phyloP scores from a whole-genome alignment of 768 basidiomycete species.

The Chlorophyllum brunneum region DNA sequence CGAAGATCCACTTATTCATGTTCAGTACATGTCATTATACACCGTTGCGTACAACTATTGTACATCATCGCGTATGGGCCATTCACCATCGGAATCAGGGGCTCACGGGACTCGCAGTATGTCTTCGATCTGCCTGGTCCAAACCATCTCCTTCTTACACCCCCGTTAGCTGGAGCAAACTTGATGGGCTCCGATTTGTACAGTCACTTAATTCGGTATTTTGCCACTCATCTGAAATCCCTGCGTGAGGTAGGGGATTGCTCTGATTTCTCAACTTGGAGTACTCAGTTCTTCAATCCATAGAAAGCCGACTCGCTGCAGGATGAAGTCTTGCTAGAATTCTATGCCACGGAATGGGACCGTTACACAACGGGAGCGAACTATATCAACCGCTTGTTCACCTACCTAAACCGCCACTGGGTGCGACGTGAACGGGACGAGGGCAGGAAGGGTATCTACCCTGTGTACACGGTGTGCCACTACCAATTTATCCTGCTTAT shows the following conservation, averaged over 20 bases:
- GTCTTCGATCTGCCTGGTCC: slow-evolving; percentile 24
- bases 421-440: slow-evolving; percentile 98
- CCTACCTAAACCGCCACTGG: slow-evolving; percentile 98
- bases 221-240: slow-evolving; percentile 76
- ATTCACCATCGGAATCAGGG: slow-evolving; percentile 8
- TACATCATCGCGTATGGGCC: slow-evolving; percentile 54
- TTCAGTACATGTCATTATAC: slow-evolving; percentile 81
- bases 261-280: slow-evolving; percentile 9
- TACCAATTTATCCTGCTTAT: background rate
- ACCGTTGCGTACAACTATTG: slow-evolving; percentile 99
- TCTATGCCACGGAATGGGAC: slow-evolving; percentile 93
- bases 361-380: slow-evolving; percentile 96
- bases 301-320: slow-evolving; percentile 78
- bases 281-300: slow-evolving; percentile 14
- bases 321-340: slow-evolving; percentile 85
- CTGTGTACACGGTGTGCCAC: slow-evolving; percentile 83
- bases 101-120: slow-evolving; percentile 55
- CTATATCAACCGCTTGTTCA: slow-evolving; percentile 96
- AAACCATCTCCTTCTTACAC: slow-evolving; percentile 21
- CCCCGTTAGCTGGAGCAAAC: slow-evolving; percentile 74
- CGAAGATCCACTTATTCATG: slow-evolving; percentile 12
- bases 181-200: slow-evolving; percentile 98
- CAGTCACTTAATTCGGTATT: slow-evolving; percentile 90
- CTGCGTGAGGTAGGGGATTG: slow-evolving; percentile 39
- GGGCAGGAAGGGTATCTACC: slow-evolving; percentile 91